Conservation (phyloP, 2,329 filamentous ascomycete species). For the Drechslera avenae region DNA sequence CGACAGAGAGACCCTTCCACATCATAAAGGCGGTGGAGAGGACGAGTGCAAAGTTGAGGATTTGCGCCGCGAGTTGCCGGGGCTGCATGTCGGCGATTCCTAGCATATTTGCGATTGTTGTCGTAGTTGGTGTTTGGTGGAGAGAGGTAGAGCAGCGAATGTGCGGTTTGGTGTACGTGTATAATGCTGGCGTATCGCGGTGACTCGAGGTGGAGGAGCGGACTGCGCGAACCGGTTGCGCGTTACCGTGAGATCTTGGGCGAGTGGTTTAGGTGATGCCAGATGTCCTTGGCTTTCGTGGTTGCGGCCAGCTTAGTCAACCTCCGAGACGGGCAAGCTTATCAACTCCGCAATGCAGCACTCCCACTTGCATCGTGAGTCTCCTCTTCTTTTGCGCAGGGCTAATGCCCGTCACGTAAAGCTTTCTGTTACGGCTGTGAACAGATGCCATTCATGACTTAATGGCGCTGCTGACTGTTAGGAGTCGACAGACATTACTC, state of each 20-base stretch:
- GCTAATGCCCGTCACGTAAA: not conserved
- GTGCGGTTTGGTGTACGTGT: not conserved
- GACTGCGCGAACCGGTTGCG: conserved; percentile 5
- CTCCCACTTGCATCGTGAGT: not conserved
- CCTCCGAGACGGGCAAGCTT: conserved; percentile 17
- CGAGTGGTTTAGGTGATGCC: conserved; percentile 32
- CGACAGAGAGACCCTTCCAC: conserved; percentile 81
- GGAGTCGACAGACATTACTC: too few relatives aligned
- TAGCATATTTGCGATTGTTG: conserved; percentile 36
- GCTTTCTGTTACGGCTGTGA: too few relatives aligned
- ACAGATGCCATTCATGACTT: too few relatives aligned
- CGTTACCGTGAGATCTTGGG: conserved; percentile 18
- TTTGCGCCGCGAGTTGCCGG: conserved; percentile 78
- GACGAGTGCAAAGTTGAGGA: conserved; percentile 89
- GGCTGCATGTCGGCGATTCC: conserved; percentile 69
- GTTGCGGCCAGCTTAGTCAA: conserved; percentile 30
- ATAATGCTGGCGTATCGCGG: not conserved
- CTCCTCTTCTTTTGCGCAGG: too few relatives aligned
- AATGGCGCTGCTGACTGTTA: too few relatives aligned
- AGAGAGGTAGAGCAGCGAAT: too few relatives aligned
- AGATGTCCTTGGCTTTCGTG: conserved; percentile 35
- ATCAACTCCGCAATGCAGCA: conserved; percentile 13
- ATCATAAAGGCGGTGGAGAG: conserved; percentile 94
- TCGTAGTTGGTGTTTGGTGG: not conserved
- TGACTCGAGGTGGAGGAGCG: not conserved